Base-by-base conservation (phyloP, 306 rosid genomes). In the Quercus alba region DNA sequence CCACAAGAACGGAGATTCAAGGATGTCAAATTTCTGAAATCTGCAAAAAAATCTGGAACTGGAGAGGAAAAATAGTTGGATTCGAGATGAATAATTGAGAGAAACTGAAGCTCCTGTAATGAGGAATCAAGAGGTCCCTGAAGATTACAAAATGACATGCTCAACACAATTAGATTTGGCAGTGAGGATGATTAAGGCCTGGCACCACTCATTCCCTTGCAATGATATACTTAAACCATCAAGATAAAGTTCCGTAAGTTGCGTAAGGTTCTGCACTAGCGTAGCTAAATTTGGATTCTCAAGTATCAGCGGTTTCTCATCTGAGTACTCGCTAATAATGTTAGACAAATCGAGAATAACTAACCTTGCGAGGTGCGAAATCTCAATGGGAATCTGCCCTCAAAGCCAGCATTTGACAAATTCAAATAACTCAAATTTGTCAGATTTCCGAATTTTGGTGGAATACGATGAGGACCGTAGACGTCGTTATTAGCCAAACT, bases 171-270 rank as follows among this genome's bases (percentile, higher is more conserved):
- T 2, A 89, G 74, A 0, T 9, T 44, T 20, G 10, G 81, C 31
- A 89, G 3, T 0, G 35, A 41, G 20, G 63, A 76, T 3, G 26
- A 44, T 46, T 21, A 86, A 14, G 1, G 75, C 13, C 13, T 55
- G 44, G 28, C 87, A 28, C 98, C 98, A 91, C 14, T 90, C 71
- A 0, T 75, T 3, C 20, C 89, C 89, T 5, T 9, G 3, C 1
- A 83, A 86, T 26, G 90, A 79, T 75, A 88, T 73, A 8, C 0
- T 25, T 2, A 86, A 83, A 63, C 92, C 87, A 80, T 94, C 90
- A 0, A 94, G 74, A 84, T 52, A 19, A 19, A 91, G 61, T 51
- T 83, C 80, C 11, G 5, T n/a, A 30, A 91, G 76, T 18, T 70
- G 26, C 0, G 70, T 31, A 59, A 93, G 81, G 44, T 85, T 84